Evolutionary conservation across 306 rosid genomes (phyloP), one percentile per base, ranked within the genome.

Genomic region (Rosa multiflora): DNA sequence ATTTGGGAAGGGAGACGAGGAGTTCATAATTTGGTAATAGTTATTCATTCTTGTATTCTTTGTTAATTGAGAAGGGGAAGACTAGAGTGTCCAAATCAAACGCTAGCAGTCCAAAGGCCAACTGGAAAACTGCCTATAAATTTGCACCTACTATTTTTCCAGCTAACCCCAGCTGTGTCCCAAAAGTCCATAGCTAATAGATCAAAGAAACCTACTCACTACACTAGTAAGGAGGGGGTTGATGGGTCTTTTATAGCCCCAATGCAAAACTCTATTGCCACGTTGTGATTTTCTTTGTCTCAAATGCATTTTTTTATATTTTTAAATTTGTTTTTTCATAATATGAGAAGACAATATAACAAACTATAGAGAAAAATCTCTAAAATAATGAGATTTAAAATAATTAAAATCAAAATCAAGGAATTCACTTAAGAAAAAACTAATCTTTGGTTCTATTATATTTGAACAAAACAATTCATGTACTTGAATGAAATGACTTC

Each of bases 81-180:
- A 15, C 15, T 47, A 15, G 55, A 48, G 75, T 48, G 14, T 29
- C 42, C 39, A 71, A 44, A 48, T 5, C 43, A 14, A 66, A 66
- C n/a, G 37, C n/a, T 66, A 13, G 43, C 12, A 46, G 9, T 10
- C 56, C 49, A 70, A 8, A 49, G 61, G 43, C 75, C 20, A 64
- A 47, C 29, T 64, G 48, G 51, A 58, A 12, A 23, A 7, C 3
- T 51, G 61, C 23, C 67, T 70, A 73, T 73, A 77, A 63, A 10
- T 74, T 52, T 74, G 82, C 56, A 71, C 58, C 86, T 82, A 69
- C 84, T 58, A 85, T 64, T 73, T 81, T 74, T 81, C 91, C 84
- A 88, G 86, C 91, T 78, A 48, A 64, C 72, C 78, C 73, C 84
- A 87, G 73, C 86, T 74, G 77, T 70, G 76, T 59, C 78, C 69